These are phyloP conservation scores for Podospora fimiseda DNA, from an alignment of 495 filamentous ascomycete species.

Conservation along the genomic window DNA sequence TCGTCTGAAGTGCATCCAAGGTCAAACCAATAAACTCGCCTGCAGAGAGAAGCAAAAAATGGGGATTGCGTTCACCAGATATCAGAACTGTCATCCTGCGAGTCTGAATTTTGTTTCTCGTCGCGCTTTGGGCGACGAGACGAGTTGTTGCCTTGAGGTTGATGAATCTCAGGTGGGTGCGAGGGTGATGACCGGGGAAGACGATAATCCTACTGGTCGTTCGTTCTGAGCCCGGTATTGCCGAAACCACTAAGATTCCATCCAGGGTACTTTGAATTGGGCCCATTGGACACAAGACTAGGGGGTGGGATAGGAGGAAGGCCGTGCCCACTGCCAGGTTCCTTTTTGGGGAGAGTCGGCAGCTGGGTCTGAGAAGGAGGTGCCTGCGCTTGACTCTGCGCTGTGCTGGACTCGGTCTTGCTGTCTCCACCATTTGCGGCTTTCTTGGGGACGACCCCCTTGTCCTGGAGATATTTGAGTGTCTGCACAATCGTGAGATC, in stretches of 20 bases:
- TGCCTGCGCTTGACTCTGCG: neutral
- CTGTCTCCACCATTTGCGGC: conserved; percentile 7
- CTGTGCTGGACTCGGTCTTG: conserved; percentile 7
- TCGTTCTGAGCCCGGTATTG: conserved; percentile 26
- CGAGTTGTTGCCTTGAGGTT: too few relatives aligned
- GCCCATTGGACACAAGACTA: conserved; percentile 6
- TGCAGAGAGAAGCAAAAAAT: too few relatives aligned
- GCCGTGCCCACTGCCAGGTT: conserved; percentile 21
- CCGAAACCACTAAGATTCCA: conserved; percentile 33
- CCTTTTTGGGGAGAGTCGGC: conserved; percentile 17
- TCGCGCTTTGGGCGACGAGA: too few relatives aligned
- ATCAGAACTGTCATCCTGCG: too few relatives aligned
- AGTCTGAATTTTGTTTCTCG: too few relatives aligned
- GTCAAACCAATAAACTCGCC: too few relatives aligned
- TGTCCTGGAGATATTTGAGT: conserved; percentile 45
- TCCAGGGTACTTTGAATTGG: conserved; percentile 22
- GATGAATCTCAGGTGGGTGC: too few relatives aligned
- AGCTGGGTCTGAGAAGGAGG: conserved; percentile 4
- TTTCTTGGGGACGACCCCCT: conserved; percentile 24
- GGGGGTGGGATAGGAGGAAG: conserved; percentile 29
- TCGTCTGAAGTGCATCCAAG: too few relatives aligned
- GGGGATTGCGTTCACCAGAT: too few relatives aligned
- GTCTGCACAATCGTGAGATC: conserved; percentile 50
- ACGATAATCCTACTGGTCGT: conserved; percentile 17
- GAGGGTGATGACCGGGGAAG: too few relatives aligned